phyloP scores from a whole-genome alignment of 2,329 filamentous ascomycete species.

The Colletotrichum coccodes region DNA sequence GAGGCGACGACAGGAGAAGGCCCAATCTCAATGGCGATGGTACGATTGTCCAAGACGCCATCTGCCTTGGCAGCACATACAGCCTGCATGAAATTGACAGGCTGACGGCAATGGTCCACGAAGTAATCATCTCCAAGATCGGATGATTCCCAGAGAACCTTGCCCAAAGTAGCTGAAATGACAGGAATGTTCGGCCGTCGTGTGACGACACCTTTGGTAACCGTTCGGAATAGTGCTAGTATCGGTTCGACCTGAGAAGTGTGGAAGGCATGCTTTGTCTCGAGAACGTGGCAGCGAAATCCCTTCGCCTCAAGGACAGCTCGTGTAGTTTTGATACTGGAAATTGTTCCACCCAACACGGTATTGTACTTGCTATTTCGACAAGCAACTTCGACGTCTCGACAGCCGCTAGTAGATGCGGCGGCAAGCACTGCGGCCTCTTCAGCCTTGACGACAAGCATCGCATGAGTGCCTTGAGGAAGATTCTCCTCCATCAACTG shows the following conservation, averaged over 20 bases:
- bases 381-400: constrained; percentile 63
- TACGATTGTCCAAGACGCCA: constrained; percentile 68
- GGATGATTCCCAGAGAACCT: constrained; percentile 57
- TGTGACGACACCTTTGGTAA: constrained; percentile 48
- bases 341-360: too few relatives aligned
- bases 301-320: constrained; percentile 40
- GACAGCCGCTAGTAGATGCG: constrained; percentile 58
- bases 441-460: constrained; percentile 59
- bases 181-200: constrained; percentile 64
- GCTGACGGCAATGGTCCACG: constrained; percentile 66
- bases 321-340: too few relatives aligned
- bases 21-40: constrained; percentile 75
- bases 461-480: constrained; percentile 71
- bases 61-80: constrained; percentile 62
- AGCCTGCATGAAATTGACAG: constrained; percentile 72
- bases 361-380: constrained; percentile 70
- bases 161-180: constrained; percentile 73
- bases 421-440: constrained; percentile 63
- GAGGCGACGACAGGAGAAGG: constrained; percentile 73
- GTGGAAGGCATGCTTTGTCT: constrained; percentile 64
- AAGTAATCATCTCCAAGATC: constrained; percentile 68
- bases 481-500: constrained; percentile 72
- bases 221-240: constrained; percentile 65
- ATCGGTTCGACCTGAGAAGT: constrained; percentile 64
- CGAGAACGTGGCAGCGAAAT: constrained; percentile 55